Percentiles rank a stretch among this genome's conserved stretches.
Conservation (phyloP, 1,139 yeast species). For the Wickerhamomyces sp. region DNA sequence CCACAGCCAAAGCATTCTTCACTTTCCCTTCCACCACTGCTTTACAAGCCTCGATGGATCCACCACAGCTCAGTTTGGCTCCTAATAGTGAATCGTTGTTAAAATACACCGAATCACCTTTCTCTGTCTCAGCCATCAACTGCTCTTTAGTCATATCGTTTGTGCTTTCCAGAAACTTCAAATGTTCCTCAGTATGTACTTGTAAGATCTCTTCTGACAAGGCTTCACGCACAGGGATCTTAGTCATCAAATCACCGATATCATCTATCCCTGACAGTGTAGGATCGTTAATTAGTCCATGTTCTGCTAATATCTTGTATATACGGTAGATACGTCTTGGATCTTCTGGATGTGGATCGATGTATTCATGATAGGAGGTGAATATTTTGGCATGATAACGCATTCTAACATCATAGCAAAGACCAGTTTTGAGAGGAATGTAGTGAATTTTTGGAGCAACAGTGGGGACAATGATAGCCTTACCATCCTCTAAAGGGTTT, state of each 20-base stretch:
- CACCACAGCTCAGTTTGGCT: slow-evolving; percentile 94
- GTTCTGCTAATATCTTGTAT: slow-evolving; percentile 89
- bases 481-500: slow-evolving; percentile 13
- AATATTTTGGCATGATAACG: slow-evolving; percentile 93
- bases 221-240: slow-evolving; percentile 90
- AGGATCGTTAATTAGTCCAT: slow-evolving; percentile 82
- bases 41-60: slow-evolving; percentile 92
- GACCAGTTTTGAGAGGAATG: slow-evolving; percentile 80
- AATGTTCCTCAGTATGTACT: slow-evolving; percentile 82
- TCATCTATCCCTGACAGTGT: slow-evolving; percentile 76
- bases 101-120: slow-evolving; percentile 92
- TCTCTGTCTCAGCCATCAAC: slow-evolving; percentile 78
- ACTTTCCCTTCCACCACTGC: slow-evolving; percentile 94
- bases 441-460: slow-evolving; percentile 41
- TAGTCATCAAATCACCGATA: slow-evolving; percentile 83
- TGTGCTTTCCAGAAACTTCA: slow-evolving; percentile 71
- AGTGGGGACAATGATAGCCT: slow-evolving; percentile 49
- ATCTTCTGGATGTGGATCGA: slow-evolving; percentile 99
- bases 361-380: slow-evolving; percentile 87
- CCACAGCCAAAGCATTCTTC: slow-evolving; percentile 89
- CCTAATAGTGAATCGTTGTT: slow-evolving; percentile 86
- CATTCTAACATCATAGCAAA: slow-evolving; percentile 96
- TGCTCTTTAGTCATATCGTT: slow-evolving; percentile 75
- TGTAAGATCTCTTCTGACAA: slow-evolving; percentile 76
- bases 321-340: slow-evolving; percentile 94